These are phyloP conservation scores for Aspergillus caelatus DNA, from an alignment of 2,329 filamentous ascomycete species.

Conservation along the genomic window DNA sequence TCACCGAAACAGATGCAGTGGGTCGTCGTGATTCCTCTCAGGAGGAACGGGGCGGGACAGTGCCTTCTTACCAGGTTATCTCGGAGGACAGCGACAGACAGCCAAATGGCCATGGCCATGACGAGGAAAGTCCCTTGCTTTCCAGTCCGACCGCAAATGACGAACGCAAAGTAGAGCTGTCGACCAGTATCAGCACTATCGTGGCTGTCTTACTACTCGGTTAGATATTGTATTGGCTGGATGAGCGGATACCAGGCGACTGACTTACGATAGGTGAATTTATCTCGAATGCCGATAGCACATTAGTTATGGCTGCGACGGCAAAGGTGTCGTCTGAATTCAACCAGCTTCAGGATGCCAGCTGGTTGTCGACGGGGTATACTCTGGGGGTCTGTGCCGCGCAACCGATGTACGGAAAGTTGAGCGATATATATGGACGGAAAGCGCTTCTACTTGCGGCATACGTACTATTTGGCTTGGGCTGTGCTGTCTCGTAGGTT, in stretches of 20 bases:
- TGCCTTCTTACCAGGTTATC: conserved; percentile 4
- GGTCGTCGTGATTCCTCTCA: conserved; percentile 1
- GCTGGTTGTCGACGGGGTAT: conserved; percentile 60
- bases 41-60: not conserved
- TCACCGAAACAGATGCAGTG: not conserved
- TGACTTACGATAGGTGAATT: conserved; percentile 56
- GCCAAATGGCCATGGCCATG: not conserved
- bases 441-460: conserved; percentile 53
- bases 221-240: conserved; percentile 11
- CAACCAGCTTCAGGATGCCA: conserved; percentile 57
- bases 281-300: conserved; percentile 65
- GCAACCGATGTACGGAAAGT: conserved; percentile 59
- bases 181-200: conserved; percentile 26
- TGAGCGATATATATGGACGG: conserved; percentile 62
- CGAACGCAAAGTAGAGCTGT: conserved; percentile 9
- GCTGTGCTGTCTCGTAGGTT: conserved; percentile 41
- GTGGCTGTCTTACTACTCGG: conserved; percentile 34
- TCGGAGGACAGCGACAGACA: not conserved
- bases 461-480: conserved; percentile 56
- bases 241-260: not conserved
- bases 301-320: conserved; percentile 68
- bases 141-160: not conserved
- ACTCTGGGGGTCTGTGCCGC: conserved; percentile 55
- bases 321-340: conserved; percentile 65
- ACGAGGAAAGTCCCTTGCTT: conserved; percentile 8